Evolutionary conservation across 371 early-diverging fungal genomes (phyloP).

Genomic region (Choanephora cucurbitarum): DNA sequence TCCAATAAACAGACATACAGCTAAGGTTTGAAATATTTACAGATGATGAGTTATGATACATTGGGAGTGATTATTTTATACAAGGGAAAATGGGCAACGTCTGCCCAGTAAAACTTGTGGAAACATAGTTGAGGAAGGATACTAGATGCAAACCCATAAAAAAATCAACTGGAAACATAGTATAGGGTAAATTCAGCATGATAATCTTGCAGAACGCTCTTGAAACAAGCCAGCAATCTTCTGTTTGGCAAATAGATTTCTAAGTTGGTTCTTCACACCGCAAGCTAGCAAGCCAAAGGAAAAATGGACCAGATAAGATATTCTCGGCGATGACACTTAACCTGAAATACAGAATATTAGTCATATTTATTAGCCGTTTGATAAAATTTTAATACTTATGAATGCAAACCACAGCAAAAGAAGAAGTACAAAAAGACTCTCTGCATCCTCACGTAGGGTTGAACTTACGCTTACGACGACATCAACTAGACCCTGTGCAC

Average conservation of each 20-base stretch:
- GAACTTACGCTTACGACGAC: constrained; percentile 10
- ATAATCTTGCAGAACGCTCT: constrained; percentile 7
- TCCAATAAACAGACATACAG: constrained; percentile 1
- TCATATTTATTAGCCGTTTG: not conserved
- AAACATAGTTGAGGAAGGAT: constrained; percentile 7
- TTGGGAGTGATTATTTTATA: too few species aligned
- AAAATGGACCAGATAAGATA: constrained; percentile 3
- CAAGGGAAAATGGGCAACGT: too few species aligned
- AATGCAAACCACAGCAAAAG: constrained; percentile 4
- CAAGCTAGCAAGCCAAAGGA: not conserved
- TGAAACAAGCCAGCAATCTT: not conserved
- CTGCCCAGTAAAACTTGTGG: constrained; percentile 7
- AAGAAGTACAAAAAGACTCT: constrained; percentile 11
- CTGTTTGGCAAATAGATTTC: too few species aligned
- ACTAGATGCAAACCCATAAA: constrained; percentile 9
- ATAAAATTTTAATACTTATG: not conserved
- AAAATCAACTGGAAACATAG: constrained; percentile 10
- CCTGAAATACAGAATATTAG: constrained; percentile 9
- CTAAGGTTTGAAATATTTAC: not conserved
- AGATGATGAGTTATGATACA: not conserved
- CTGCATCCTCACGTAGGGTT: constrained; percentile 12
- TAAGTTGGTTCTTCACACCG: too few species aligned
- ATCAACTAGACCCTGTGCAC: constrained; percentile 13
- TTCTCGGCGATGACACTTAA: not conserved
- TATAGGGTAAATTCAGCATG: not conserved